A percentile compares a stretch with the other conserved stretches of the same genome.
Conservation (phyloP, 805 yeast species). For the Saccharomycopsis javanensis region DNA sequence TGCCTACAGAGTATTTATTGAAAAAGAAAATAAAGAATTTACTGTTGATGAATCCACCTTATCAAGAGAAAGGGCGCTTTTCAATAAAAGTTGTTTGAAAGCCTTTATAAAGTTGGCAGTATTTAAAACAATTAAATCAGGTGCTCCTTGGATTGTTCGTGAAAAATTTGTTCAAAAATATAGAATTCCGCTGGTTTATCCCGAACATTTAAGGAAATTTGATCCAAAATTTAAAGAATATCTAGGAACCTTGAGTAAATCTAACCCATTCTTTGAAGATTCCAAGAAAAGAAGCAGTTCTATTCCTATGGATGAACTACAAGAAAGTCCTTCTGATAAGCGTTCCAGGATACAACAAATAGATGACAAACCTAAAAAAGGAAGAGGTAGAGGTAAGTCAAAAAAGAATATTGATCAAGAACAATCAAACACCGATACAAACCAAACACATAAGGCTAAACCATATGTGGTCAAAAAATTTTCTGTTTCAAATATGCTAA, state of each 20-base stretch:
- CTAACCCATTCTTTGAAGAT: not conserved
- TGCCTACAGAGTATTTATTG: constrained; percentile 62
- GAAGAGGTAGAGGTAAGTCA: not conserved
- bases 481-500: not conserved
- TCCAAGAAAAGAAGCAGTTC: constrained; percentile 2
- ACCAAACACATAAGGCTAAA: not conserved
- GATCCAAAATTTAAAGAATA: constrained; percentile 9
- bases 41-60: constrained; percentile 68
- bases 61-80: constrained; percentile 72
- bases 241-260: not conserved
- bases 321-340: not conserved
- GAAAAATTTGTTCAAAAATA: constrained; percentile 62
- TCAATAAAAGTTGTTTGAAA: constrained; percentile 83
- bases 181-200: constrained; percentile 52
- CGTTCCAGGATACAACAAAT: not conserved
- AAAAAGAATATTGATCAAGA: not conserved
- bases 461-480: not conserved
- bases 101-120: constrained; percentile 77
- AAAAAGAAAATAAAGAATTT: constrained; percentile 41
- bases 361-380: constrained; percentile 1
- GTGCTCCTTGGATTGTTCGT: constrained; percentile 95
- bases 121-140: constrained; percentile 69
- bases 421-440: not conserved
- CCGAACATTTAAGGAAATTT: constrained; percentile 37
- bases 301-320: not conserved